A percentile compares a stretch with the other conserved stretches of the same genome.
These are phyloP conservation scores for Cylindrotheca fusiformis DNA, from an alignment of 108 stramenopile species.

Conservation along the genomic window DNA sequence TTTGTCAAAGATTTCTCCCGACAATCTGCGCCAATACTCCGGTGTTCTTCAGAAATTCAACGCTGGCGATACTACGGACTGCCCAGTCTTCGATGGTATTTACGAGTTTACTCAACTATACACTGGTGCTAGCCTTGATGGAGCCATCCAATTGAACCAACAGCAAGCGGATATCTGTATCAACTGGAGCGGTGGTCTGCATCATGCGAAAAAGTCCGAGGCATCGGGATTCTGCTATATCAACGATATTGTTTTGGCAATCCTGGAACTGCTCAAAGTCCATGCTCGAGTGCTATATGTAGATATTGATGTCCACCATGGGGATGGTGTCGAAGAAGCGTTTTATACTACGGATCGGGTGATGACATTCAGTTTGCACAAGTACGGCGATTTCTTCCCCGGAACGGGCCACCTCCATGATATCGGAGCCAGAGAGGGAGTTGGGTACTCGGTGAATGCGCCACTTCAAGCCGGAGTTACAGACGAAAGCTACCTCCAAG, in stretches of 20 bases:
- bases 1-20: conserved; percentile 86
- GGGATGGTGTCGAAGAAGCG: conserved; percentile 99
- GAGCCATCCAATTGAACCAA: conserved; percentile 94
- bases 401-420: conserved; percentile 98
- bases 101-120: conserved; percentile 96
- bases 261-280: conserved; percentile 97
- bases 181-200: conserved; percentile 99
- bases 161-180: conserved; percentile 93
- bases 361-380: conserved; percentile 99
- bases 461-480: conserved; percentile 97
- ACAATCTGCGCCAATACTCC: conserved; percentile 75
- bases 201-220: conserved; percentile 99
- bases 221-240: conserved; percentile 97
- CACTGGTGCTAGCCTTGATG: conserved; percentile 95
- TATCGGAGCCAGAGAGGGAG: conserved; percentile 94
- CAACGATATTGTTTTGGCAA: conserved; percentile 99
- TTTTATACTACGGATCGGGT: conserved; percentile 99
- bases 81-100: conserved; percentile 98
- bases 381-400: conserved; percentile 99
- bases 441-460: conserved; percentile 94
- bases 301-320: conserved; percentile 99
- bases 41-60: conserved; percentile 89
- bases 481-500: conserved; percentile 81
- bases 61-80: conserved; percentile 96
- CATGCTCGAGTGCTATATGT: conserved; percentile 99